Base-by-base conservation (phyloP, 2,329 filamentous ascomycete species). In the Escovopsis sp. region DNA sequence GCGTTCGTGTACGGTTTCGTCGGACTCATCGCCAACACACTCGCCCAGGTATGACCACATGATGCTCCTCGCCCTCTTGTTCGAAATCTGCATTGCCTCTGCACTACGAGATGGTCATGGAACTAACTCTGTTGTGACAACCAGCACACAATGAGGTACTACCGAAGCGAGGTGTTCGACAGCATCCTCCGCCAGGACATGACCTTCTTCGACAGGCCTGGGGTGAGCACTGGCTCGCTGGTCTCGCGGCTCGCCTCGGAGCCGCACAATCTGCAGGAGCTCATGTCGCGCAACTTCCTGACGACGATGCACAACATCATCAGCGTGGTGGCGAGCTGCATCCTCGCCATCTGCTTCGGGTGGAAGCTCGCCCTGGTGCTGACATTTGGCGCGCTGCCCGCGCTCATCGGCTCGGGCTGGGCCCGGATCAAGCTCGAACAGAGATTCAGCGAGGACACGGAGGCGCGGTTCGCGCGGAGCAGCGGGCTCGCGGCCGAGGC, bases 131-230 rank as follows among this genome's bases (percentile, higher is more conserved):
- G 3, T 21, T 18, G 5, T 34, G 13, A 34, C 21, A 13, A 1
- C 9, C 33, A 54, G 47, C 36, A 53, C 17, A 40, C 58, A 18
- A 54, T 57, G 45, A 50, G 44, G 11, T 42, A 45, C 7, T 61
- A 60, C 27, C 56, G 60, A 2, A 40, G 44, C 8, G 56, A 62
- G 32, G 46, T 61, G n/a, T 62, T 76, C 37, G 55, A 61, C 32
- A 67, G 64, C 33, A 64, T 70, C 2, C 55, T 76, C 5, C 58
- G 62, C 15, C 70, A 75, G 45, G 66, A 72, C 39, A 67, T 75
- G 49, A 41, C 55, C 10, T 65, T 63, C 45, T 63, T 63, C 39
- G 60, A 64, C 41, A 39, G 51, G 8, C 48, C 53, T 0, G 47
- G 51, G 5, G 56, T 61, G 27, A 50, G 50, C 30, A 58, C 58